Percentiles rank a stretch among this genome's conserved stretches.
Evolutionary conservation across 1,284 basidiomycete species (phyloP).

Genomic region (Lentinula novae-zelandiae): DNA sequence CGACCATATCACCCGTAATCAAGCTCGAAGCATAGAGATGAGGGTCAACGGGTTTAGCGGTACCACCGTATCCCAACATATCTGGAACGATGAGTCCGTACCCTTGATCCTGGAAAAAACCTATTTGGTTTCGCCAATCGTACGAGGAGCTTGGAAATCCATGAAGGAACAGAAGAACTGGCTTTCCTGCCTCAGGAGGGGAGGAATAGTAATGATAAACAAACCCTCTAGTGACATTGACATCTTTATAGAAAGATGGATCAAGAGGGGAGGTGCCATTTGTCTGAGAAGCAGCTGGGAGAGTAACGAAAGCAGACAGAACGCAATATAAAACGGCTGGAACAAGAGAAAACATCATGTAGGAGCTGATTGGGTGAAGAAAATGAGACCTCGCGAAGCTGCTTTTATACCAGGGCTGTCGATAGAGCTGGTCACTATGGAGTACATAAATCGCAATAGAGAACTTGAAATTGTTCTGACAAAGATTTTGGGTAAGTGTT

Average conservation of each 20-base stretch:
- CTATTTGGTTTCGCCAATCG: constrained; percentile 43
- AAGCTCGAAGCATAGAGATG: constrained; percentile 18
- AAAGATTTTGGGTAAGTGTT: too few relatives aligned
- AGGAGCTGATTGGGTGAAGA: neutral
- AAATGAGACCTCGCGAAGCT: neutral
- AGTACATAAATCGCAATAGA: too few relatives aligned
- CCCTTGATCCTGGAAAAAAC: constrained; percentile 9
- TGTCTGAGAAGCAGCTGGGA: neutral
- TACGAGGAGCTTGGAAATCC: constrained; percentile 42
- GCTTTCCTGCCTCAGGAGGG: constrained; percentile 23
- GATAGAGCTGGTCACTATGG: too few relatives aligned
- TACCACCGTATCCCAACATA: constrained; percentile 15
- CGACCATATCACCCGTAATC: constrained; percentile 40
- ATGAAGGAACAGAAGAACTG: constrained; percentile 41
- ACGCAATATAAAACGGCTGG: neutral
- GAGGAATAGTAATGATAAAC: constrained; percentile 36
- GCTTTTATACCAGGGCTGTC: neutral
- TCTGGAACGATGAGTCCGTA: constrained; percentile 16
- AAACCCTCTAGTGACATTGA: constrained; percentile 31
- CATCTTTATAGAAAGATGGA: constrained; percentile 27
- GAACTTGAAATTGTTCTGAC: too few relatives aligned
- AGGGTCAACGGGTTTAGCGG: constrained; percentile 11
- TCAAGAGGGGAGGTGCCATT: neutral
- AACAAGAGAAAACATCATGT: neutral
- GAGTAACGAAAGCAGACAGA: neutral